These are phyloP conservation scores for Colletotrichum sp. DNA, from an alignment of 2,329 filamentous ascomycete genomes.

Conservation along the genomic window DNA sequence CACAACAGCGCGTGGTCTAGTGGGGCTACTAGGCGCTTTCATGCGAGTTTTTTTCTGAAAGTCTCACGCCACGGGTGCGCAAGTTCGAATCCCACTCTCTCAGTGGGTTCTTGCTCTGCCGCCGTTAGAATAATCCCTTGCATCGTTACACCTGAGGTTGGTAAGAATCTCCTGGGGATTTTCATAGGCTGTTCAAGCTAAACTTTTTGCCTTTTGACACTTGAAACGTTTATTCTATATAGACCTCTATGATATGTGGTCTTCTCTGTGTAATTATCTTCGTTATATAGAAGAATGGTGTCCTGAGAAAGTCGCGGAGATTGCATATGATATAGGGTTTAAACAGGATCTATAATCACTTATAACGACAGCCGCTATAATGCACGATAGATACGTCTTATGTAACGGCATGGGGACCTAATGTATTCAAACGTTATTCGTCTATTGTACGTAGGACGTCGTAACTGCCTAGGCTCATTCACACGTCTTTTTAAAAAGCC, in stretches of 20 bases:
- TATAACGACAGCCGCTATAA: background rate
- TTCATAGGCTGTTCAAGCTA: background rate
- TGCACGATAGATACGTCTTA: background rate
- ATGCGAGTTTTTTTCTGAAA: background rate
- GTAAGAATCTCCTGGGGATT: slow-evolving; percentile 3
- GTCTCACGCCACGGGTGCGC: background rate
- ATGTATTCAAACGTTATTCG: background rate
- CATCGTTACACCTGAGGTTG: slow-evolving; percentile 9
- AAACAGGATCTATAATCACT: background rate
- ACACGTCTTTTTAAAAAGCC: background rate
- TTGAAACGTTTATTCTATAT: background rate
- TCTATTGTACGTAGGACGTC: background rate
- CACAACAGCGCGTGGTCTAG: background rate
- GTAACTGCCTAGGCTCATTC: background rate
- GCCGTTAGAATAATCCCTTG: background rate
- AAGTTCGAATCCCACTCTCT: background rate
- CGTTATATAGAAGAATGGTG: background rate
- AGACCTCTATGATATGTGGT: background rate
- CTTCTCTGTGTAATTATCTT: background rate
- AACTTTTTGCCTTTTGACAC: background rate
- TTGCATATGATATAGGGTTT: background rate
- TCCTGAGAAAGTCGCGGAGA: background rate
- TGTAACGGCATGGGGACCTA: background rate
- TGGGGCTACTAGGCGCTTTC: background rate
- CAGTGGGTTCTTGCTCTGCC: background rate